phyloP scores from a whole-genome alignment of 1,139 yeast genomes.

The Citeromyces hawaiiensis region DNA sequence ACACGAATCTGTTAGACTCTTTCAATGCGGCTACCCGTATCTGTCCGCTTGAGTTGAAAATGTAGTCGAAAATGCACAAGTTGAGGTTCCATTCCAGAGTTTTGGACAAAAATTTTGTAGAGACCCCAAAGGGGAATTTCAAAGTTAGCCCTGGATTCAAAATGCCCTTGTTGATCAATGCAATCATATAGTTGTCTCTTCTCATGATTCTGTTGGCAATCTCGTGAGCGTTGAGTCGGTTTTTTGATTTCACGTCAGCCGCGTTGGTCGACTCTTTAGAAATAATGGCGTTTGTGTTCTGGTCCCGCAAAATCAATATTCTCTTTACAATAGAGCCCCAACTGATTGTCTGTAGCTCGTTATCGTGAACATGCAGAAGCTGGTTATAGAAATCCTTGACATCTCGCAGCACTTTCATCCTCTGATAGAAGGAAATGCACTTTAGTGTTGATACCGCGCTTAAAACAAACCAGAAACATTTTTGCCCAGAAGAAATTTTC shows the following conservation, averaged over 20 bases:
- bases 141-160: slow-evolving; percentile 40
- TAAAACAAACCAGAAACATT: slow-evolving; percentile 52
- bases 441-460: slow-evolving; percentile 41
- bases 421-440: slow-evolving; percentile 44
- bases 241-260: slow-evolving; percentile 54
- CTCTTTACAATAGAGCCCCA: slow-evolving; percentile 86
- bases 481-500: slow-evolving; percentile 28
- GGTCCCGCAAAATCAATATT: slow-evolving; percentile 61
- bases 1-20: slow-evolving; percentile 52
- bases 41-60: slow-evolving; percentile 71
- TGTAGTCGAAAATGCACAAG: slow-evolving; percentile 75
- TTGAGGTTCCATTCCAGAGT: slow-evolving; percentile 92
- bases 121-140: slow-evolving; percentile 29
- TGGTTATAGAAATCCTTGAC: slow-evolving; percentile 53
- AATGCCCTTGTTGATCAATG: slow-evolving; percentile 69
- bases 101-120: slow-evolving; percentile 44
- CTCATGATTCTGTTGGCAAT: slow-evolving; percentile 95
- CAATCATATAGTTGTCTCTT: slow-evolving; percentile 84
- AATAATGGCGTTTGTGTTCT: slow-evolving; percentile 51
- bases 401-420: slow-evolving; percentile 40
- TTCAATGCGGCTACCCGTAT: slow-evolving; percentile 62
- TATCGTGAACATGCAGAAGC: slow-evolving; percentile 57
- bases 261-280: slow-evolving; percentile 26
- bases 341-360: slow-evolving; percentile 82
- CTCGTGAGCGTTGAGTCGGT: slow-evolving; percentile 79